Conservation (phyloP, 1,284 basidiomycete genomes). For the Cystobasidium pallidum region DNA sequence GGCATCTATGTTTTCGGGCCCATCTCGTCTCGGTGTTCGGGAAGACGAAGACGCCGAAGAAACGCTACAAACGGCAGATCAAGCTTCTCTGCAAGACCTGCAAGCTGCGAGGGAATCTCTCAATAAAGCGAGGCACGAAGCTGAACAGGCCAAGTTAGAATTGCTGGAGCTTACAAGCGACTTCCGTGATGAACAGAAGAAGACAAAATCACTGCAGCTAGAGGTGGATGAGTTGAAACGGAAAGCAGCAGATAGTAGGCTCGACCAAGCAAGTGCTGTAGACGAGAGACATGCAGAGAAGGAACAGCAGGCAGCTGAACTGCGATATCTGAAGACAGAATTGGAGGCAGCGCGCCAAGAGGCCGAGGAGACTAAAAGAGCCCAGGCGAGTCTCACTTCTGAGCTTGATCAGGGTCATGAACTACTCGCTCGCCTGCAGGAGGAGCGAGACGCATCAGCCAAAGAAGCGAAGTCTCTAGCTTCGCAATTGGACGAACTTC, state of each 20-base stretch:
- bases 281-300: slow-evolving; percentile 56
- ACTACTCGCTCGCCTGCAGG: slow-evolving; percentile 47
- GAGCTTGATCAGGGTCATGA: slow-evolving; percentile 44
- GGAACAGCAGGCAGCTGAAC: slow-evolving; percentile 57
- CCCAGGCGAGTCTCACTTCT: slow-evolving; percentile 30
- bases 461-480: slow-evolving; percentile 56
- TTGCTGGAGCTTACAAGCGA: slow-evolving; percentile 36
- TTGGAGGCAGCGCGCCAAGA: slow-evolving; percentile 42
- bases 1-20: slow-evolving; percentile 47
- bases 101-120: slow-evolving; percentile 63
- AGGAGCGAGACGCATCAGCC: slow-evolving; percentile 46
- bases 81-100: slow-evolving; percentile 56
- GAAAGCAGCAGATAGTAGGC: slow-evolving; percentile 49
- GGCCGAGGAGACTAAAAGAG: slow-evolving; percentile 15
- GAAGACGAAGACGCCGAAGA: slow-evolving; percentile 55
- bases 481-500: slow-evolving; percentile 74
- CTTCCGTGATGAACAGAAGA: slow-evolving; percentile 29
- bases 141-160: slow-evolving; percentile 58
- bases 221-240: slow-evolving; percentile 63
- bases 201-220: slow-evolving; percentile 62
- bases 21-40: slow-evolving; percentile 52
- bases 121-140: slow-evolving; percentile 59
- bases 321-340: slow-evolving; percentile 44
- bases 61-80: slow-evolving; percentile 52
- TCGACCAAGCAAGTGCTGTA: slow-evolving; percentile 54